Base-by-base conservation (phyloP, 192 early-diverging fungal species). In the Diversispora eburnea region DNA sequence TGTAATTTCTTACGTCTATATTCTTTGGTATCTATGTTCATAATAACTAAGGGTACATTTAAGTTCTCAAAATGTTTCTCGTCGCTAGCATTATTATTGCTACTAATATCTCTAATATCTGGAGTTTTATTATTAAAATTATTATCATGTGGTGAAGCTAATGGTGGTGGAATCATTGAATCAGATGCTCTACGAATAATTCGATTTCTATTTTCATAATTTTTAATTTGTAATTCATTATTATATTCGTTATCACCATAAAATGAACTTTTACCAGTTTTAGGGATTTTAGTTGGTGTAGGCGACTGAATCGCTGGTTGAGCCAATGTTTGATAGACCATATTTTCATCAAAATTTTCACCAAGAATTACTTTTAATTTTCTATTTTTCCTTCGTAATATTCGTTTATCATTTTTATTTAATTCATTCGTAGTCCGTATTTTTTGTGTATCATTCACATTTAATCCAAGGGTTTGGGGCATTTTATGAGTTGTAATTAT, bases 351-450 rank as follows among this genome's bases (percentile, higher is more conserved):
- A 2, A 82, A 52, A 41, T 78, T 57, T 54, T 82, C 76, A 19
- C 81, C 81, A 0, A 82, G 41, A 9, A 82, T 39, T 20, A 64
- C 74, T 47, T 73, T 46, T 15, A 82, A 68, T 48, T 82, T 82
- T 65, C 76, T 82, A 57, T 63, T 82, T 5, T 78, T 68, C 52
- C 79, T 82, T 75, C 69, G 78, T 10, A 82, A 63, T 12, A 76
- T 64, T 4, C 78, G 60, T 59, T 78, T 58, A 39, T 82, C 77
- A 48, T 69, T 61, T 41, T 69, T 17, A 5, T 76, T 78, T 42
- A 82, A 64, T 13, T 82, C 73, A 61, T 82, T 82, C 15, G 42
- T 41, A 60, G 70, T 60, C 22, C 48, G 43, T n/a, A 67, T 25
- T 8, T 67, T 42, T 17, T 15, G 15, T 41, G 6, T 62, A 62